Evolutionary conservation across 2,329 filamentous ascomycete species (phyloP).

Genomic region (Venturia asperata): DNA sequence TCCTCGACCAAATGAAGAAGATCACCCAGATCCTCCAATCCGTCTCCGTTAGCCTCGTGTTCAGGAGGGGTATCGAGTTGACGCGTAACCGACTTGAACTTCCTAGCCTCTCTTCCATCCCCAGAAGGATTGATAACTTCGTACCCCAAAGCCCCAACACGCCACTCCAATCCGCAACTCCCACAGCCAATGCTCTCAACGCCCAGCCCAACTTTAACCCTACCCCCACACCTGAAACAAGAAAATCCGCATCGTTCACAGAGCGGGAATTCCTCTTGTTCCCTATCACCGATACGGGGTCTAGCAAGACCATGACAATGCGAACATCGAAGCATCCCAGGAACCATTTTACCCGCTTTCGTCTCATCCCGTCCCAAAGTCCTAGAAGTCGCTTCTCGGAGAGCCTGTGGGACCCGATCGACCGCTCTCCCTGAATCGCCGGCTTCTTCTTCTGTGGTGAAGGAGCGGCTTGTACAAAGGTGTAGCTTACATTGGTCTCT

Average conservation of each 20-base stretch:
- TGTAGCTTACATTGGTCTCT: background rate
- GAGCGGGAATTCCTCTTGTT: constrained; percentile 20
- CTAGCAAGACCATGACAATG: constrained; percentile 30
- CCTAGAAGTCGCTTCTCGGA: constrained; percentile 23
- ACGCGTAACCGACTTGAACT: background rate
- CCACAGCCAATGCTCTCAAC: constrained; percentile 27
- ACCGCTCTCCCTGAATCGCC: constrained; percentile 35
- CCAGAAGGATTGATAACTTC: constrained; percentile 22
- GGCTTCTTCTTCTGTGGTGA: constrained; percentile 31
- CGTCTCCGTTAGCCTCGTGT: background rate
- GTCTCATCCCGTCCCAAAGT: constrained; percentile 24
- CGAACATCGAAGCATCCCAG: constrained; percentile 30
- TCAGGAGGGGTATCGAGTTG: background rate
- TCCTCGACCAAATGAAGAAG: constrained; percentile 15
- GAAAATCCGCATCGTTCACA: constrained; percentile 39
- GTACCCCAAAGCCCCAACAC: constrained; percentile 35
- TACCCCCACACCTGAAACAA: constrained; percentile 36
- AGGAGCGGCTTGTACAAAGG: background rate
- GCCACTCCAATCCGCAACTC: constrained; percentile 31
- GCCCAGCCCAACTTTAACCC: constrained; percentile 23
- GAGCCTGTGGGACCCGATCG: constrained; percentile 37
- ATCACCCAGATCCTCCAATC: constrained; percentile 13
- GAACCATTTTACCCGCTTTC: constrained; percentile 18
- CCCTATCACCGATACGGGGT: constrained; percentile 20
- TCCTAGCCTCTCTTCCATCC: background rate